Evolutionary conservation across 2,329 filamentous ascomycete genomes (phyloP), one percentile per base, ranked within the genome.

Genomic region (Colletotrichum karsti): DNA sequence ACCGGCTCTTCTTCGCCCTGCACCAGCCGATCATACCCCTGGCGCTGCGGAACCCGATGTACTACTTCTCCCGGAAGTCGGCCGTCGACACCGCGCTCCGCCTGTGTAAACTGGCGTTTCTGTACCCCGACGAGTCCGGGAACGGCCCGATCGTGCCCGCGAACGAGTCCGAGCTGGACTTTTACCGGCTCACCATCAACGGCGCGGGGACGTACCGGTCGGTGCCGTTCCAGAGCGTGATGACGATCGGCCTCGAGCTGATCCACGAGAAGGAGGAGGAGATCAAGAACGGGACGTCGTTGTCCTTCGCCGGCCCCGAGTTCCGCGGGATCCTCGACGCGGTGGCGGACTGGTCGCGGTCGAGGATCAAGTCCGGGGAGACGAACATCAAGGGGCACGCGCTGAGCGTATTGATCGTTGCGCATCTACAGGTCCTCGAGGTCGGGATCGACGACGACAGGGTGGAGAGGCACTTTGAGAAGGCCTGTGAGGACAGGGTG

Each of bases 51-150:
- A 80, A 87, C 41, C 83, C 84, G 0, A 78, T 79, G 1, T 87
- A 83, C 69, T 86, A 86, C 74, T 88, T 85, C 74, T 87, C 85
- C 0, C 81, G 84, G 20, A 86, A 87, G 66, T 81, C 86, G 55
- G 81, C 79, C 44, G 77, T 85, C 9, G 84, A 86, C 71, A 77
- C 75, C 3, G 72, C 77, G 1, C 66, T 80, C n/a, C 69, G 63
- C 1, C 15, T 71, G 5, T 61, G 41, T 7, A 77, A 77, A 55
- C 72, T 77, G 6, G 64, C 69, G 0, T 72, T 72, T 0, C 64
- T 72, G 2, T 51, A 62, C 1, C 69, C 64, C 4, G 44, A 71
- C 1, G 71, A 68, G 9, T 61, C 69, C 69, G 67, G 7, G 57
- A 69, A 4, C 64, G 67, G 15, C 44, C 55, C 35, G 13, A n/a